A percentile compares a stretch with the other conserved stretches of the same genome.
These are phyloP conservation scores for Rhizophagus prolifer DNA, from an alignment of 192 early-diverging fungal species.

Conservation along the genomic window DNA sequence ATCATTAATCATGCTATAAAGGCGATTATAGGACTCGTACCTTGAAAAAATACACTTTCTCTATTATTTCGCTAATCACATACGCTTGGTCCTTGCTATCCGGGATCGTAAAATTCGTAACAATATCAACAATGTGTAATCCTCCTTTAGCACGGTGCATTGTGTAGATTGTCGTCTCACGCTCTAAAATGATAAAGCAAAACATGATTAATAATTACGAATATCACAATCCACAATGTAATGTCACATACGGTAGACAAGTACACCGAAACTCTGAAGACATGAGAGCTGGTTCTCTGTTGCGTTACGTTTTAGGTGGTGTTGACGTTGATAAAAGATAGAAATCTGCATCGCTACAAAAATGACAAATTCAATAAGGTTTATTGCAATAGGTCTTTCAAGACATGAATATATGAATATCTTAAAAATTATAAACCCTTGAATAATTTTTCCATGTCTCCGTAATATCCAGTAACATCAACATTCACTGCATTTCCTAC, in stretches of 20 bases:
- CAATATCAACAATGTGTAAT: slow-evolving; percentile 7
- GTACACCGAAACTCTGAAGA: slow-evolving; percentile 25
- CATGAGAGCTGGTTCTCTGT: slow-evolving; percentile 19
- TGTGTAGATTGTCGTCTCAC: slow-evolving; percentile 23
- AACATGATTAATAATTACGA: slow-evolving; percentile 17
- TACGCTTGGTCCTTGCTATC: slow-evolving; percentile 13
- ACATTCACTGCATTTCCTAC: slow-evolving; percentile 24
- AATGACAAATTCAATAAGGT: too few relatives aligned
- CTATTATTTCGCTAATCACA: slow-evolving; percentile 4
- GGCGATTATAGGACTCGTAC: neutral
- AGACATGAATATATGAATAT: too few relatives aligned
- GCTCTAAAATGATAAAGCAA: slow-evolving; percentile 26
- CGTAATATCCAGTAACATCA: slow-evolving; percentile 3
- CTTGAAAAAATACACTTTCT: slow-evolving; percentile 21
- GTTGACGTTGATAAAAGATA: slow-evolving; percentile 5
- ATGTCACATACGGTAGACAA: slow-evolving; percentile 19
- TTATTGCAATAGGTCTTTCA: too few relatives aligned
- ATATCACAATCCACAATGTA: slow-evolving; percentile 6
- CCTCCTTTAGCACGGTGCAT: slow-evolving; percentile 22
- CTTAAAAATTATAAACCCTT: slow-evolving; percentile 21
- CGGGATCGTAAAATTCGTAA: slow-evolving; percentile 4
- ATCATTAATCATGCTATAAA: slow-evolving; percentile 10
- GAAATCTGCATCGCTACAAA: slow-evolving; percentile 26
- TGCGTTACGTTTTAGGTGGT: slow-evolving; percentile 22
- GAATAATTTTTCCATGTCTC: slow-evolving; percentile 20